Base-by-base conservation (phyloP, 1,284 basidiomycete genomes). In the Anthracocystis setariae region DNA sequence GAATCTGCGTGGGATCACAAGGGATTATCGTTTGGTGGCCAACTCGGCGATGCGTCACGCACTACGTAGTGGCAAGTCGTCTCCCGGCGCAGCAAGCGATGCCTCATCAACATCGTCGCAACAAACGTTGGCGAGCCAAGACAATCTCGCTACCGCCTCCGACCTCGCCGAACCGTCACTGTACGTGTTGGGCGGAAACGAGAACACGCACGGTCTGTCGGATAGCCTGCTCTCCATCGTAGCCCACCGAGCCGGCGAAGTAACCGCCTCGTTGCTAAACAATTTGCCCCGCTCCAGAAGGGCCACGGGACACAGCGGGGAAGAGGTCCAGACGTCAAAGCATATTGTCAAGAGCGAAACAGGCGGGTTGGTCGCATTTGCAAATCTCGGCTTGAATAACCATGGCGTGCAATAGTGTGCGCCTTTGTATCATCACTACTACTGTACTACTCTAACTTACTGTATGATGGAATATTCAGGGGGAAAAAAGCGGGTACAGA, bases 121-220 rank as follows among this genome's bases (percentile, higher is more conserved):
- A 23, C 66, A 65, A 38, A 70, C 71, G 3, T 51, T 68, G 20
- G 60, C 61, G 7, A 68, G 50, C 40, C 49, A 73, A 24, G 24
- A 40, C 2, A 24, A 35, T 39, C 20, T 47, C 18, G 32, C 53
- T 2, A 37, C 46, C 13, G 12, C 44, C 0, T 10, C 40, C 15
- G 42, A 46, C 27, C 18, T 60, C 5, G 51, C 64, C 7, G 64
- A 73, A 39, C 57, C 76, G 3, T 58, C 53, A 21, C 58, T 82
- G 5, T 81, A 76, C 66, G 69, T 81, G 20, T 54, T 82, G 25
- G 81, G 81, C 44, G 73, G 79, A 57, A 82, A 82, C 67, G 81
- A 82, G 40, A 61, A 53, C 3, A 82, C 81, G 3, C 81, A 82
- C 37, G 81, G 81, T 9, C 50, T 82, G 1, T 71, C 67, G 13